Evolutionary conservation across 169 alveolate species (phyloP), one percentile per base, ranked within the genome.

Genomic region (Cardiosporidium cionae): DNA sequence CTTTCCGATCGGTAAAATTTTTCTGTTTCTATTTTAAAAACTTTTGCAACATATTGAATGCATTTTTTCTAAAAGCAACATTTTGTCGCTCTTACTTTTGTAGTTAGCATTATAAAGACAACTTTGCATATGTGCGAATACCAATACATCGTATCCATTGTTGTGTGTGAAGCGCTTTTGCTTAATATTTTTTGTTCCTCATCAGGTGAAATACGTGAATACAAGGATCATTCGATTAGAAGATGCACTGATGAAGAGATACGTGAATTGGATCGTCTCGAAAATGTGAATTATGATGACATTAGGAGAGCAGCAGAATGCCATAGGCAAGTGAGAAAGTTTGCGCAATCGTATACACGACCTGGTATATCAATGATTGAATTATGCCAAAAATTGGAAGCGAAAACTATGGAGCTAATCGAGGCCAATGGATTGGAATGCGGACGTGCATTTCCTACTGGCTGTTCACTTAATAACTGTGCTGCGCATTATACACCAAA

Each of bases 401-500:
- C 90, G 44, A 95, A 95, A 89, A 87, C 98, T n/a, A 88, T 92
- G 75, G 95, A 92, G 75, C 90, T 97, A 64, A 93, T 97, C 23
- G 93, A 89, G 65, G 94, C 96, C n/a, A 91, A 94, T 72, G 96
- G 97, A 33, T 84, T 96, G 58, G 97, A 96, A 62, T 89, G 96
- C 16, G 99, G 99, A 25, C 95, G 97, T 93, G 99, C 99, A 37
- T 98, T 98, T 79, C 99, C 99, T 32, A 97, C 99, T 0, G 99
- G 99, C 7, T 86, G 96, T 35, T 92, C 98, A 0, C 75, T 97
- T 27, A 96, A 96, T 79, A 86, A 96, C 84, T 95, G 97, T 64
- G 99, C 99, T 0, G 99, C 99, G 7, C 99, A 98, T 85, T 98
- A 96, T 81, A 98, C 99, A 0, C 99, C 99, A 33, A 97, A 94